phyloP scores from a whole-genome alignment of 352 stramenopile species.

The Poterioochromonas sp. region DNA sequence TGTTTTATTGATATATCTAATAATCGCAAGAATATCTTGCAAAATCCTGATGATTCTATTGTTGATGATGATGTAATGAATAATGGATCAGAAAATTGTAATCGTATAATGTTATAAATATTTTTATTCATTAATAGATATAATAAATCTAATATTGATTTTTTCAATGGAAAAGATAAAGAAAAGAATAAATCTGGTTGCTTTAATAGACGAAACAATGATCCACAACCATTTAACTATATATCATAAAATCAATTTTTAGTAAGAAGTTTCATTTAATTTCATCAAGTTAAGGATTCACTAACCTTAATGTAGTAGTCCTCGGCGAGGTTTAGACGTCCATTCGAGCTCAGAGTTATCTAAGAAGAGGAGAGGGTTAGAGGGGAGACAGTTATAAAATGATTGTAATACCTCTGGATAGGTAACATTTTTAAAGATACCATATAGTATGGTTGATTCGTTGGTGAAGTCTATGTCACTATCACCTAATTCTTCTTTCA shows the following conservation, averaged over 20 bases:
- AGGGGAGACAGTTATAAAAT: background rate
- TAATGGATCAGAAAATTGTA: background rate
- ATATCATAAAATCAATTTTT: background rate
- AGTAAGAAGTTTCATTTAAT: background rate
- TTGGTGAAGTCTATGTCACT: background rate
- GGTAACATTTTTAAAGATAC: background rate
- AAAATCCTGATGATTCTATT: background rate
- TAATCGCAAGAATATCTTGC: background rate
- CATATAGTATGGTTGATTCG: background rate
- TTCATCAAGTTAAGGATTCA: background rate
- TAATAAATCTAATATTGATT: constrained; percentile 13
- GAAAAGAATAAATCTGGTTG: constrained; percentile 20
- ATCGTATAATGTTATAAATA: constrained; percentile 24
- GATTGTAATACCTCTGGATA: background rate
- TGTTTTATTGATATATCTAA: background rate
- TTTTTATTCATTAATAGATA: constrained; percentile 4
- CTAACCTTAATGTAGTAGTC: constrained; percentile 25
- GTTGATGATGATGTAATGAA: background rate
- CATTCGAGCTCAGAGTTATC: background rate
- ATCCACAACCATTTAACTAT: background rate
- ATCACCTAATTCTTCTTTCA: background rate
- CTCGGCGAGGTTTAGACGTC: background rate
- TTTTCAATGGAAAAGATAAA: background rate
- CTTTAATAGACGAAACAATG: background rate
- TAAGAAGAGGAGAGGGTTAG: background rate